Percentiles rank a stretch among this genome's conserved stretches.
phyloP scores from a whole-genome alignment of 805 yeast genomes.

The Pichia occidentalis region DNA sequence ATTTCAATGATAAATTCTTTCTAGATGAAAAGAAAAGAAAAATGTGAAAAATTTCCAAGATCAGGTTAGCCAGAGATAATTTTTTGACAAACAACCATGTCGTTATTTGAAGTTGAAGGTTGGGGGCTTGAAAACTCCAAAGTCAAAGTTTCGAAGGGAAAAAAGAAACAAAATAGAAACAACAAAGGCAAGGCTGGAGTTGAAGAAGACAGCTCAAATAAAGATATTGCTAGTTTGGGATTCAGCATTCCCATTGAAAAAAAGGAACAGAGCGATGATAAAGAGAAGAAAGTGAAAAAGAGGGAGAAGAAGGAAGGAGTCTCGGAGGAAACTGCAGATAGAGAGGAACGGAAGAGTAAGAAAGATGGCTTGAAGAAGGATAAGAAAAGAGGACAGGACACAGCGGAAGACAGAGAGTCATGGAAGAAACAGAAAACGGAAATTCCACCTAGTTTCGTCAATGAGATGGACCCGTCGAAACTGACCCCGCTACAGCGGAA shows the following conservation, averaged over 20 bases:
- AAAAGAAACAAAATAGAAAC: constrained; percentile 20
- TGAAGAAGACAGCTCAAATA: constrained; percentile 8
- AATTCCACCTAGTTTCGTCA: constrained; percentile 19
- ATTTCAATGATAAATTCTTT: background rate
- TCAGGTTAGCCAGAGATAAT: too few relatives aligned
- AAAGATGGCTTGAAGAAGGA: constrained; percentile 6
- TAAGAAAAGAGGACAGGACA: constrained; percentile 7
- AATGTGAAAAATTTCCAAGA: background rate
- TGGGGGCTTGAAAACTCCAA: constrained; percentile 61
- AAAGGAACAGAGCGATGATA: constrained; percentile 13
- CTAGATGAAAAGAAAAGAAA: background rate
- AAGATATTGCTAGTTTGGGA: constrained; percentile 6
- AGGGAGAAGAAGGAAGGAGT: background rate
- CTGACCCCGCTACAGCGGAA: constrained; percentile 87
- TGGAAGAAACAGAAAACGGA: constrained; percentile 8
- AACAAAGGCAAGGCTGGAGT: constrained; percentile 13
- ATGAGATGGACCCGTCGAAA: constrained; percentile 27
- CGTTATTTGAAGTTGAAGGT: constrained; percentile 73
- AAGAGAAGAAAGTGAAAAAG: constrained; percentile 12
- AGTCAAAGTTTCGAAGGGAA: constrained; percentile 37
- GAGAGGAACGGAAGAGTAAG: background rate
- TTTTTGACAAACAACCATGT: too few relatives aligned
- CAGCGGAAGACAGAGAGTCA: constrained; percentile 3
- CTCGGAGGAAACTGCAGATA: background rate
- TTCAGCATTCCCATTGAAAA: background rate